Evolutionary conservation across 2,329 filamentous ascomycete species (phyloP).

Genomic region (Dryadomyces quercus-mongolicae): DNA sequence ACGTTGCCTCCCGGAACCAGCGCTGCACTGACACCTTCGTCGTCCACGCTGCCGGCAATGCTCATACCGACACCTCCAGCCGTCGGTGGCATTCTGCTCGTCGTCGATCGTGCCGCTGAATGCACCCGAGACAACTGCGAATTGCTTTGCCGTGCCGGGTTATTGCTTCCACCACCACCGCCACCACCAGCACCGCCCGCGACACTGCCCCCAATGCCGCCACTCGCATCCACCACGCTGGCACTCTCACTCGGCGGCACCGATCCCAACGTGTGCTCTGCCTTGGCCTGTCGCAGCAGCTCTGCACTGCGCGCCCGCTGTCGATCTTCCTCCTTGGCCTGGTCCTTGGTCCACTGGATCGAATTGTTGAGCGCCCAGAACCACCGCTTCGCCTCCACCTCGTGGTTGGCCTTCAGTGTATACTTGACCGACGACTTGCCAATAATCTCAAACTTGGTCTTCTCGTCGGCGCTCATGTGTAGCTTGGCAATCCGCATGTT

Average conservation of each 20-base stretch:
- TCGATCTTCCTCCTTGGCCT: conserved; percentile 79
- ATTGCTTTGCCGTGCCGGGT: conserved; percentile 22
- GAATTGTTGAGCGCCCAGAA: conserved; percentile 99
- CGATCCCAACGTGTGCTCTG: conserved; percentile 31
- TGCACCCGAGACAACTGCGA: conserved; percentile 31
- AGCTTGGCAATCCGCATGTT: conserved; percentile 96
- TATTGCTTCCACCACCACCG: not conserved
- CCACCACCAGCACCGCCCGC: not conserved
- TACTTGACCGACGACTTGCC: conserved; percentile 99
- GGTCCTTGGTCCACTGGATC: conserved; percentile 96
- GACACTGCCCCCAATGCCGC: not conserved
- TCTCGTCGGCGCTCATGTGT: conserved; percentile 94
- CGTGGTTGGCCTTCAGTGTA: conserved; percentile 92
- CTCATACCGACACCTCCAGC: conserved; percentile 27
- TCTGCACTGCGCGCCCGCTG: conserved; percentile 65
- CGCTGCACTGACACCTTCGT: conserved; percentile 17
- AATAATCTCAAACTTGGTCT: conserved; percentile 94
- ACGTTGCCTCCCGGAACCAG: not conserved
- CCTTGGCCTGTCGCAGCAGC: conserved; percentile 65
- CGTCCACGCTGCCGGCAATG: conserved; percentile 36
- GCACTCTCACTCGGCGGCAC: conserved; percentile 36
- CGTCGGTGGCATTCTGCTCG: conserved; percentile 19
- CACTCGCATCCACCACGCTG: conserved; percentile 33
- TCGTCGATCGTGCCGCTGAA: conserved; percentile 22
- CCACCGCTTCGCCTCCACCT: conserved; percentile 97